These are phyloP conservation scores for Magnolia officinalis DNA, from an alignment of 164 flowering plant species.

Conservation along the genomic window DNA sequence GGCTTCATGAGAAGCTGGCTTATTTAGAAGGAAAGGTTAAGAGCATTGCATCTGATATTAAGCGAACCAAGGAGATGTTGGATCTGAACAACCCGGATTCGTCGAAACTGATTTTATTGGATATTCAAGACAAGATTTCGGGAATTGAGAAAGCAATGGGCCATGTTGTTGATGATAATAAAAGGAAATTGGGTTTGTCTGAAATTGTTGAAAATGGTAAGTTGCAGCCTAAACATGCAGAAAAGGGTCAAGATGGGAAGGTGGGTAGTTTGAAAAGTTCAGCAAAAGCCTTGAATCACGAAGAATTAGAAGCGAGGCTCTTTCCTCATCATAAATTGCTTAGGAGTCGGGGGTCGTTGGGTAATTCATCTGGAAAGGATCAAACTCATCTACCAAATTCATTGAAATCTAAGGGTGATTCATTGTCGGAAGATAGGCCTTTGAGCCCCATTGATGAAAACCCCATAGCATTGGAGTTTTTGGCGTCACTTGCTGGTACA, in stretches of 20 bases:
- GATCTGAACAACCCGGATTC: slow-evolving; percentile 76
- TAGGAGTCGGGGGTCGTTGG: slow-evolving; percentile 35
- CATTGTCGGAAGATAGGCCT: slow-evolving; percentile 27
- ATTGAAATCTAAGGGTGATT: slow-evolving; percentile 13
- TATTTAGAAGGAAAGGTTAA: slow-evolving; percentile 87
- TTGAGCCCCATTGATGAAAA: slow-evolving; percentile 48
- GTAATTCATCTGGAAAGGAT: slow-evolving; percentile 27
- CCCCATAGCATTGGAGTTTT: slow-evolving; percentile 58
- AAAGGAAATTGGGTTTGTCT: slow-evolving; percentile 12
- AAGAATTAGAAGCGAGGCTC: slow-evolving; percentile 79
- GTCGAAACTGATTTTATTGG: slow-evolving; percentile 67
- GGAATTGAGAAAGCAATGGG: slow-evolving; percentile 88
- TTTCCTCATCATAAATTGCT: slow-evolving; percentile 88
- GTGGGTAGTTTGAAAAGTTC: slow-evolving; percentile 18
- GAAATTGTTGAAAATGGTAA: slow-evolving; percentile 19
- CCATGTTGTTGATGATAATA: slow-evolving; percentile 36
- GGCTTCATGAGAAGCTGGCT: slow-evolving; percentile 90
- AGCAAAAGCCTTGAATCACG: slow-evolving; percentile 47
- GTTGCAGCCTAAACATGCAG: slow-evolving; percentile 9
- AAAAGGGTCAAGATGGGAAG: slow-evolving; percentile 12
- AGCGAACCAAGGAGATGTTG: slow-evolving; percentile 83
- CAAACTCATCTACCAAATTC: slow-evolving; percentile 12
- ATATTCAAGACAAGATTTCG: slow-evolving; percentile 85
- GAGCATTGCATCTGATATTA: slow-evolving; percentile 87
- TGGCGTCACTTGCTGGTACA: slow-evolving; percentile 47